Percentiles rank a stretch among this genome's conserved stretches.
These are phyloP conservation scores for Ustanciosporium gigantosporum DNA, from an alignment of 1,284 basidiomycete species.

Conservation along the genomic window DNA sequence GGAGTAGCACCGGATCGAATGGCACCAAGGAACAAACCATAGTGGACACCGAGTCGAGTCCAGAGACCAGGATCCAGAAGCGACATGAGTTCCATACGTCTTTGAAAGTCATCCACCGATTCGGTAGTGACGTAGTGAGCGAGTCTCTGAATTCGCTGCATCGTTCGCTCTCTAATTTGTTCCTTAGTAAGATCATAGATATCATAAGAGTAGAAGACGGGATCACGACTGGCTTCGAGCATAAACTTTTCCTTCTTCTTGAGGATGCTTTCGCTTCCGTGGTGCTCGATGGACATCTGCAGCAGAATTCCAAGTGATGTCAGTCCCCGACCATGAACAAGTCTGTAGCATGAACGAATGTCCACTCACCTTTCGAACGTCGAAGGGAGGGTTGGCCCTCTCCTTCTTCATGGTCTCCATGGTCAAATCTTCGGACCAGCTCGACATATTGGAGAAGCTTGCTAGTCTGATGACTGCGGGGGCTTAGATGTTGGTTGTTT, in stretches of 20 bases:
- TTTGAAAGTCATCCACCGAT: conserved; percentile 62
- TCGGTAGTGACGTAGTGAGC: conserved; percentile 57
- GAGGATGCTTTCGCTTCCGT: conserved; percentile 59
- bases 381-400: conserved; percentile 65
- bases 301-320: not conserved
- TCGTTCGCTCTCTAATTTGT: conserved; percentile 63
- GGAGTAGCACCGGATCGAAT: conserved; percentile 52
- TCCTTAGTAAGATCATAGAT: conserved; percentile 67
- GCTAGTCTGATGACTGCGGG: too few species aligned
- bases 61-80: conserved; percentile 66
- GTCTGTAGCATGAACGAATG: too few species aligned
- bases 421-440: conserved; percentile 46
- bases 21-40: conserved; percentile 65
- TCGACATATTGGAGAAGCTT: conserved; percentile 40
- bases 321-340: too few species aligned
- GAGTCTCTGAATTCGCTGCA: conserved; percentile 46
- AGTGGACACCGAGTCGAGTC: conserved; percentile 67
- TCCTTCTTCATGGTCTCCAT: conserved; percentile 62
- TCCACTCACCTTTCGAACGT: conserved; percentile 62
- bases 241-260: conserved; percentile 62
- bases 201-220: conserved; percentile 66
- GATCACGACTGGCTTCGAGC: conserved; percentile 65
- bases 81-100: conserved; percentile 65
- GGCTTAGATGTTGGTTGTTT: too few species aligned
- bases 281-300: conserved; percentile 62